Percentiles rank a stretch among this genome's conserved stretches.
Conservation (phyloP, 2,329 filamentous ascomycete genomes). For the Paracorniculantispora psalliotae region DNA sequence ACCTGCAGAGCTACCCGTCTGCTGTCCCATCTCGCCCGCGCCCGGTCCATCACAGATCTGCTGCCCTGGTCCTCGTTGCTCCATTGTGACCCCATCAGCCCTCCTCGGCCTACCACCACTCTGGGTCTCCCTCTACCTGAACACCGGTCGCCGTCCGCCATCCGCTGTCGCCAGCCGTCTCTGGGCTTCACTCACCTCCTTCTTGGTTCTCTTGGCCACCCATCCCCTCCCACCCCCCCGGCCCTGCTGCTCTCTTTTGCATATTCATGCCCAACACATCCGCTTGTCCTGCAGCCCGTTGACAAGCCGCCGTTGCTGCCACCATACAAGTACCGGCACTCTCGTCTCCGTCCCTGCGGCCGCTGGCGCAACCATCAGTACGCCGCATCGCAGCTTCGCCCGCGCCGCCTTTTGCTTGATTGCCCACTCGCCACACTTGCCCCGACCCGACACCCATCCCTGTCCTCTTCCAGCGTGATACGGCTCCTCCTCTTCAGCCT, state of each 20-base stretch:
- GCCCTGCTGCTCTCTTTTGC: constrained; percentile 2
- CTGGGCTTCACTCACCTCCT: constrained; percentile 1
- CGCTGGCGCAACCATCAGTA: constrained; percentile 11
- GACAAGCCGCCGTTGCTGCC: background rate
- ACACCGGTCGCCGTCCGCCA: background rate
- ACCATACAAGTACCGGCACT: constrained; percentile 6
- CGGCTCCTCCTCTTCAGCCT: constrained; percentile 10
- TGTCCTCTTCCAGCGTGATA: constrained; percentile 3
- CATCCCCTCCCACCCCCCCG: background rate
- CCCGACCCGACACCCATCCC: constrained; percentile 8
- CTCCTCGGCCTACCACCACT: background rate
- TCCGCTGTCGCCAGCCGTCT: background rate
- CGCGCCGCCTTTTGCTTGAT: constrained; percentile 3
- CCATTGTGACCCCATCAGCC: constrained; percentile 7
- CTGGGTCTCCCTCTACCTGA: too few relatives aligned
- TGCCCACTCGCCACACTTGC: constrained; percentile 2
- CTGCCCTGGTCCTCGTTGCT: constrained; percentile 6
- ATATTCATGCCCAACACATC: constrained; percentile 12
- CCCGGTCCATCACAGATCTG: constrained; percentile 8
- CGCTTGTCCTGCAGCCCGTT: constrained; percentile 6
- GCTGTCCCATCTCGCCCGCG: constrained; percentile 1
- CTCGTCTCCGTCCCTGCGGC: constrained; percentile 5
- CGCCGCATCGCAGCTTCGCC: constrained; percentile 10
- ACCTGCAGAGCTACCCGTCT: background rate
- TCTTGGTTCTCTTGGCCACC: background rate